Conservation (phyloP, 192 early-diverging fungal genomes). For the Coemansia sp. region DNA sequence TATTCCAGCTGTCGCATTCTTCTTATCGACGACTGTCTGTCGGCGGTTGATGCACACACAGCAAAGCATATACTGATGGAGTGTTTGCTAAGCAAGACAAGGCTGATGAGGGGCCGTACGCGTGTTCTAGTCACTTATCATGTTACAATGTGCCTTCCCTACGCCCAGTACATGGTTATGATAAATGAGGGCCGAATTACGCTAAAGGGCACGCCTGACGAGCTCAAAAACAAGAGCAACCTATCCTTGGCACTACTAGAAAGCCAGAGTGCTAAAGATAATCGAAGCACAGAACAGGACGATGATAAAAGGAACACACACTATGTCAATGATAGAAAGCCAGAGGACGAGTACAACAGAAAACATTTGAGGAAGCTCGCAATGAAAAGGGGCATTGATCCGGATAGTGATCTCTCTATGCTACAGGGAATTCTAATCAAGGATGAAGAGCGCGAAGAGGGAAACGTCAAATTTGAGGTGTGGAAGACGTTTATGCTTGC, state of each 20-base stretch:
- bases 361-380: conserved; percentile 23
- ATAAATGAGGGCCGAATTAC: conserved; percentile 60
- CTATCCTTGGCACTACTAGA: conserved; percentile 1
- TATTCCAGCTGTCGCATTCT: conserved; percentile 64
- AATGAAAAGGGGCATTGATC: conserved; percentile 34
- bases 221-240: conserved; percentile 51
- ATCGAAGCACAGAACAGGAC: no score
- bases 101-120: conserved; percentile 70
- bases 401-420: conserved; percentile 10
- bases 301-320: no score
- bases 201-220: conserved; percentile 48
- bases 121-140: conserved; percentile 83
- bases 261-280: neutral
- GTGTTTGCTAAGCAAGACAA: conserved; percentile 61
- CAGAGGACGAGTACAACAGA: conserved; percentile 31
- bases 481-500: conserved; percentile 74
- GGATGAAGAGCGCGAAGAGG: conserved; percentile 77
- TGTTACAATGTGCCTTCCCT: conserved; percentile 58
- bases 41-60: conserved; percentile 91
- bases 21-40: conserved; percentile 80
- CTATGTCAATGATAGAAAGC: neutral
- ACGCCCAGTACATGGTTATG: conserved; percentile 52
- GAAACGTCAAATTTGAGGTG: conserved; percentile 65
- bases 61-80: conserved; percentile 76
- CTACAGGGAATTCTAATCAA: conserved; percentile 63